Evolutionary conservation across 768 basidiomycete genomes (phyloP), one percentile per base, ranked within the genome.

Genomic region (Phanerochaete sordida): DNA sequence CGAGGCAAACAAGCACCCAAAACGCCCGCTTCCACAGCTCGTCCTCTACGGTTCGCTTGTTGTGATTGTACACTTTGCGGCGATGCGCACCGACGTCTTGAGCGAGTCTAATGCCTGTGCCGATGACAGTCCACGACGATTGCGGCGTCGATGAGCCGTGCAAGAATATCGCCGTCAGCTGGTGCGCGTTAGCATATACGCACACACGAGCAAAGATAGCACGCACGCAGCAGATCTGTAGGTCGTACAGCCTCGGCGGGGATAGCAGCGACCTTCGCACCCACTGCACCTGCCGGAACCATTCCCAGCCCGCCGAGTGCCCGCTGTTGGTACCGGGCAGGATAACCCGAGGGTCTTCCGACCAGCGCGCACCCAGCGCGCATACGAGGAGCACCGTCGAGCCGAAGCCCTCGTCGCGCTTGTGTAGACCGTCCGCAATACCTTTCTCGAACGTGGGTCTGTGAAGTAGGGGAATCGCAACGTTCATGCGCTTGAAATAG

Each of bases 61-160:
- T 62, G 53, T 16, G 8, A 55, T 73, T 75, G 28, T 79, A 74
- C 19, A 77, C 72, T 61, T 70, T 75, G 59, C 77, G 76, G 31
- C 84, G 76, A 70, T 93, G 92, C 1, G 84, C 87, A 28, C 92
- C 85, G 39, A 91, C 82, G 63, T 94, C 91, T 68, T 91, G 85
- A 0, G 85, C 83, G 51, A 86, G 75, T 2, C 90, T 84, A 31
- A 93, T 71, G n/a, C 85, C 88, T 44, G 87, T 73, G 0, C 82
- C 87, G 31, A 83, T 71, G 35, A 84, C 68, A 11, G 81, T 77
- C 86, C 86, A 89, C 48, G 75, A 74, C 6, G 77, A 75, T 65
- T 84, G 82, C 4, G 81, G 79, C 16, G 79, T 73, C 13, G 78
- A 80, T 21, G 73, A 73, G 9, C 77, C 76, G 63, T 74, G 81